A percentile compares a stretch with the other conserved stretches of the same genome.
Evolutionary conservation across 208 protist genomes (phyloP).

Genomic region (Wallacemonas rigidus): DNA sequence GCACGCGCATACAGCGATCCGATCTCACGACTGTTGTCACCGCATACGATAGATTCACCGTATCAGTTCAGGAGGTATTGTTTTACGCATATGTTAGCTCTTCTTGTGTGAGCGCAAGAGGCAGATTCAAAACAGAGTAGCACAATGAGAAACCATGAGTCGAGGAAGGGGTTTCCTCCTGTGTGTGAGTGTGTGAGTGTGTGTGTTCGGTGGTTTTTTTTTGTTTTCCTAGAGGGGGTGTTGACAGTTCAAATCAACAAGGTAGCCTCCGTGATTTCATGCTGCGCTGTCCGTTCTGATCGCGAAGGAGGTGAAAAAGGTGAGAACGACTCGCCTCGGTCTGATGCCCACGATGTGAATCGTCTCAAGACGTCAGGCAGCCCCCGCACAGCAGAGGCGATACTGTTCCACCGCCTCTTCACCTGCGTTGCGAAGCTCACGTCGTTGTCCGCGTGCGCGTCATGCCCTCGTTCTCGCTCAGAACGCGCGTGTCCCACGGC

Average conservation of each 20-base stretch:
- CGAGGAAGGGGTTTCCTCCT: background rate
- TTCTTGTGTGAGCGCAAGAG: background rate
- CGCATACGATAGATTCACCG: too few species aligned
- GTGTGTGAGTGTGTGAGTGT: background rate
- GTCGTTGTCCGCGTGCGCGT: background rate
- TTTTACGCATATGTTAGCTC: too few species aligned
- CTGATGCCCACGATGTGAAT: background rate
- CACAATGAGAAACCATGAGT: background rate
- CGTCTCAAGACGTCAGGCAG: background rate
- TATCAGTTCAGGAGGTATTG: too few species aligned
- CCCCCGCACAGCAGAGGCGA: background rate
- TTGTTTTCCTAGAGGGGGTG: too few species aligned
- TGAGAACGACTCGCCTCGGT: background rate
- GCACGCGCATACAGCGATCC: too few species aligned
- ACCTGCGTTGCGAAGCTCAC: background rate
- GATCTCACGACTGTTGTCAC: too few species aligned
- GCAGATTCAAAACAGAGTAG: background rate
- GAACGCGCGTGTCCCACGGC: background rate
- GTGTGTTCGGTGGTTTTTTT: too few species aligned
- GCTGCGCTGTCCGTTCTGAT: background rate
- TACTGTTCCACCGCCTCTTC: slow-evolving; percentile 3
- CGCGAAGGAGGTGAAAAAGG: background rate
- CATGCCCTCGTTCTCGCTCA: background rate
- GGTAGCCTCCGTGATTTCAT: background rate
- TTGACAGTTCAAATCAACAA: background rate